Conservation (phyloP, 2,329 filamentous ascomycete genomes). For the Ambrosiella beaveri region DNA sequence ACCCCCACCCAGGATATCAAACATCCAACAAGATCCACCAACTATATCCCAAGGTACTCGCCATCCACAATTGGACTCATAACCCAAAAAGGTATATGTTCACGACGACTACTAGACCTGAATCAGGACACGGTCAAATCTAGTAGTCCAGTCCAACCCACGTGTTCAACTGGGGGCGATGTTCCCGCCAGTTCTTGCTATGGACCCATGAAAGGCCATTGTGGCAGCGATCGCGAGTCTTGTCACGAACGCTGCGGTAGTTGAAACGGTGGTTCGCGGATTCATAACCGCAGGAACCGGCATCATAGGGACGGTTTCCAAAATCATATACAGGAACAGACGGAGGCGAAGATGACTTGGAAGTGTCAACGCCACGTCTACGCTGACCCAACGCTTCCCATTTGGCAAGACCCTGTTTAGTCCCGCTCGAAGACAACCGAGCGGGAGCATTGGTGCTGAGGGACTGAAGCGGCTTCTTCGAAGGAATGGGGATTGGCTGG, state of each 20-base stretch:
- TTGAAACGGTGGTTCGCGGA: conserved; percentile 1
- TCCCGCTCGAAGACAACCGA: background rate
- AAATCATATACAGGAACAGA: background rate
- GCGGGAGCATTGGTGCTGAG: background rate
- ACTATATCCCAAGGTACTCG: conserved; percentile 7
- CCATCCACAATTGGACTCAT: conserved; percentile 12
- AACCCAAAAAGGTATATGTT: conserved; percentile 13
- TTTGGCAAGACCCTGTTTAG: conserved; percentile 48
- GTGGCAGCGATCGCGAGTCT: conserved; percentile 7
- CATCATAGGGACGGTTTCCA: background rate
- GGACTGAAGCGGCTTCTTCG: background rate
- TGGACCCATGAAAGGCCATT: conserved; percentile 7
- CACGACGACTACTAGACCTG: conserved; percentile 18
- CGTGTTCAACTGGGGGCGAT: conserved; percentile 10
- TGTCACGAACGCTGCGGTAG: conserved; percentile 1
- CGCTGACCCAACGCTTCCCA: conserved; percentile 80
- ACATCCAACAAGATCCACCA: background rate
- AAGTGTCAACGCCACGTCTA: conserved; percentile 40
- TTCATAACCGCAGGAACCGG: conserved; percentile 4
- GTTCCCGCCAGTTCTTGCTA: conserved; percentile 13
- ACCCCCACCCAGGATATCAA: conserved; percentile 1
- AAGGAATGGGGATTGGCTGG: background rate
- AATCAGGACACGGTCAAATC: conserved; percentile 4
- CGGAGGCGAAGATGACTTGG: background rate
- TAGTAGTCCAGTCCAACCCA: conserved; percentile 14